These are phyloP conservation scores for Thinopyrum elongatum DNA, from an alignment of 176 grass and related monocot genomes.

Conservation along the genomic window DNA sequence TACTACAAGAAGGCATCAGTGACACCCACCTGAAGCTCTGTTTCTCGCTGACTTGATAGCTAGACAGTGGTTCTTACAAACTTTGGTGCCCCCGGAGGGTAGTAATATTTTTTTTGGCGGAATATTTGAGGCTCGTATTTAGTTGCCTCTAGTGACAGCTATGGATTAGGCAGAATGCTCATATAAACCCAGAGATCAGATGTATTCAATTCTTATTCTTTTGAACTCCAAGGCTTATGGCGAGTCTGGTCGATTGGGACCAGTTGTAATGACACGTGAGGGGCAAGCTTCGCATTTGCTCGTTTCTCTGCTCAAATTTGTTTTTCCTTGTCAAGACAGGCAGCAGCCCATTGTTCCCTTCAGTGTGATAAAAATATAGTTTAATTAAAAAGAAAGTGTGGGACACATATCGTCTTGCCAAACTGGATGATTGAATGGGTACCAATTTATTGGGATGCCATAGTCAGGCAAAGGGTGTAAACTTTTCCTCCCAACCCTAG, in stretches of 20 bases:
- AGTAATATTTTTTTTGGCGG: not conserved
- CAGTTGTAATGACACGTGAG: slow-evolving; percentile 3
- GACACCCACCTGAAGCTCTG: slow-evolving; percentile 27
- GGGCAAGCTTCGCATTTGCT: slow-evolving; percentile 27
- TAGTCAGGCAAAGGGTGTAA: too few relatives aligned
- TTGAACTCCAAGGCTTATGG: slow-evolving; percentile 8
- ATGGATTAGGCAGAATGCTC: slow-evolving; percentile 38
- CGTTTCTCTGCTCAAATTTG: slow-evolving; percentile 4
- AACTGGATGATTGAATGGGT: too few relatives aligned
- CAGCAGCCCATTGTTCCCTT: not conserved
- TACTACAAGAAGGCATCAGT: slow-evolving; percentile 15
- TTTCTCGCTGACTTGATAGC: slow-evolving; percentile 41
- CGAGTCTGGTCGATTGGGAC: not conserved
- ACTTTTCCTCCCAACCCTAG: too few relatives aligned
- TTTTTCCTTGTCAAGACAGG: not conserved
- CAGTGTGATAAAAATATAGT: too few relatives aligned
- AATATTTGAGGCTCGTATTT: slow-evolving; percentile 32
- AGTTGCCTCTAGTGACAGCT: slow-evolving; percentile 26
- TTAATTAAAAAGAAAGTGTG: too few relatives aligned
- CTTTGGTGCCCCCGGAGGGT: slow-evolving; percentile 20
- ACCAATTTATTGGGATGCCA: too few relatives aligned
- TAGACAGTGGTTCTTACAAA: slow-evolving; percentile 39
- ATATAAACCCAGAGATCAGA: slow-evolving; percentile 20
- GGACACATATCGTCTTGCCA: too few relatives aligned
- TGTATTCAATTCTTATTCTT: slow-evolving; percentile 43